Base-by-base conservation (phyloP, 1,139 yeast species). In the Yamadazyma oceani region DNA sequence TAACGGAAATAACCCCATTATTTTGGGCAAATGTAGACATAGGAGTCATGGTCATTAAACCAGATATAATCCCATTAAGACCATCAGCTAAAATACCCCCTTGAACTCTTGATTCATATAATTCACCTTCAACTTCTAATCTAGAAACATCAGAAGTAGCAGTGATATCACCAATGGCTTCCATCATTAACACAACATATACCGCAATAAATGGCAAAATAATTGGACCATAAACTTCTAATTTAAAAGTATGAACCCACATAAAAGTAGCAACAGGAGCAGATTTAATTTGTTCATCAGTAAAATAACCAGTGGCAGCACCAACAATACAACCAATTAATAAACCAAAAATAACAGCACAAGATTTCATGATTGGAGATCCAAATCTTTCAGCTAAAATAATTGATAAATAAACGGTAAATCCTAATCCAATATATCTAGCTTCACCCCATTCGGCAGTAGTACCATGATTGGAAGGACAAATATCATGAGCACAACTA, bases 91-190 rank as follows among this genome's bases (percentile, higher is more conserved):
- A 71, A 34, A 89, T 75, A 61, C 96, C 97, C 51, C 96, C 96
- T 66, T 89, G 96, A 48, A 89, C 75, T 59, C 97, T 74, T 19
- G 90, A 78, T 53, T 88, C 96, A 60, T 84, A 88, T 23, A 72
- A 55, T 33, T 76, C 80, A 44, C 96, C 96, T 54, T 84, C 89
- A 41, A 87, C 87, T 42, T 82, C 88, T 45, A 85, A 69, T 55
- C 94, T 73, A 8, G 95, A 84, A 24, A 88, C 96, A 60, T 89
- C 97, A 39, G 87, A 81, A 23, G 96, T 86, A 21, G 96, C 96
- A 27, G 96, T 87, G 50, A 88, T 80, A 58, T 88, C 96, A 58
- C 96, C 96, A 54, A 88, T 86, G 35, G 95, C 84, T 66, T 88
- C 96, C 87, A 87, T 86, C 77, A 85, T 82, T 51, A 85, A 64